These are phyloP conservation scores for Kregervanrija fluxuum DNA, from an alignment of 805 yeast species.

Conservation along the genomic window DNA sequence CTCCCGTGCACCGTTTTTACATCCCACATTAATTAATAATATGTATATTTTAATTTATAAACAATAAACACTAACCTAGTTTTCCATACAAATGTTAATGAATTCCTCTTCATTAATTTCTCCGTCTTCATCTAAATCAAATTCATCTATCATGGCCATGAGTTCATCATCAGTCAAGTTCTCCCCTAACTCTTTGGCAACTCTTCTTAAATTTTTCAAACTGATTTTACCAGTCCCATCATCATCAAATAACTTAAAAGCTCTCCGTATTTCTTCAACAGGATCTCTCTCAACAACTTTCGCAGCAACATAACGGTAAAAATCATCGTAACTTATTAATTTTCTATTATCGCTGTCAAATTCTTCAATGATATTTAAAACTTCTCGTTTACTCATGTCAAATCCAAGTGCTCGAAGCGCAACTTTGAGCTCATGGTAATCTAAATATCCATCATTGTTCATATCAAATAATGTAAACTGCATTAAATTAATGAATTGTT, in stretches of 20 bases:
- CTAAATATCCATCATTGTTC: conserved; percentile 84
- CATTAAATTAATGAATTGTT: background rate
- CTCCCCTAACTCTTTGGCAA: conserved; percentile 90
- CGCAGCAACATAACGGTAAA: conserved; percentile 72
- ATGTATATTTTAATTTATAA: background rate
- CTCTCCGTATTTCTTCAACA: conserved; percentile 81
- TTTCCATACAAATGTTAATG: conserved; percentile 79
- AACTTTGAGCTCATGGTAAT: conserved; percentile 88
- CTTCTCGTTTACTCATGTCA: conserved; percentile 68
- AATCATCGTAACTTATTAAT: conserved; percentile 72
- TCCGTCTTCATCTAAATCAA: conserved; percentile 94
- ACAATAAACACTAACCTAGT: conserved; percentile 19
- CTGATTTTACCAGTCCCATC: conserved; percentile 83
- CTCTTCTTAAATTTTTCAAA: conserved; percentile 74
- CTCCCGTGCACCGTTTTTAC: background rate
- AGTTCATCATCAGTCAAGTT: conserved; percentile 87
- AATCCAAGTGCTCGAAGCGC: conserved; percentile 93
- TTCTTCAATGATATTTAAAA: conserved; percentile 68
- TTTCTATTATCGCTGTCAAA: conserved; percentile 73
- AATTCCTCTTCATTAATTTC: conserved; percentile 89
- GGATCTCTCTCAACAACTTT: conserved; percentile 88
- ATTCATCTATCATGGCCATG: conserved; percentile 95
- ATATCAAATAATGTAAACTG: conserved; percentile 78
- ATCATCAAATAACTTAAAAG: conserved; percentile 83
- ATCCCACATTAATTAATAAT: background rate